phyloP scores from a whole-genome alignment of 176 grass and related monocot genomes.

The Bothriochloa decipiens region DNA sequence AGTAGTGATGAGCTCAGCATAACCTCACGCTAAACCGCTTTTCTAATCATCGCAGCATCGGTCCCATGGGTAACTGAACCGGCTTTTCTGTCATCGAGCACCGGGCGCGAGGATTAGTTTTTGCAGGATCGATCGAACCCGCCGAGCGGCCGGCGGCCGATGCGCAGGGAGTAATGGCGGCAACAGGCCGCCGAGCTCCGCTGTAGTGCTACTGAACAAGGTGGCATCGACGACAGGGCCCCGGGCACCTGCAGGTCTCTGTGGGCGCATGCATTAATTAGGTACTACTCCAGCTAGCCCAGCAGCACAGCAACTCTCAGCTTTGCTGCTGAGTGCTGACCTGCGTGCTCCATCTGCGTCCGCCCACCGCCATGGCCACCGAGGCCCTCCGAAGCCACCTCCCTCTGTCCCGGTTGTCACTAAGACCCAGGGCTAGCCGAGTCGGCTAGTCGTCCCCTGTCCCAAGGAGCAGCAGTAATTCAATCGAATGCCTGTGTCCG shows the following conservation, averaged over 20 bases:
- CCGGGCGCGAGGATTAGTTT: background rate
- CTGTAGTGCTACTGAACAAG: no score
- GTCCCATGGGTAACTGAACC: no score
- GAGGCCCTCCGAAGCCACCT: no score
- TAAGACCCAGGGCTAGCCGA: no score
- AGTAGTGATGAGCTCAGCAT: constrained; percentile 36
- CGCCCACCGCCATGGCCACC: background rate
- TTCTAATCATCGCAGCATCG: constrained; percentile 24
- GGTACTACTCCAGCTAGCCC: background rate
- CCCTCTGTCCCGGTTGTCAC: no score
- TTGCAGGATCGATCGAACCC: no score
- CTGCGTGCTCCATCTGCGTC: no score
- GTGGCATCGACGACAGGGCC: no score
- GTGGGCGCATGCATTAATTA: background rate
- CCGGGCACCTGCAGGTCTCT: background rate
- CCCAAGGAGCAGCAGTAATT: background rate
- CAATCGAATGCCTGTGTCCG: no score
- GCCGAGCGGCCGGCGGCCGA: no score
- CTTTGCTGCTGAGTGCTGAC: background rate
- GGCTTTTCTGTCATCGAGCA: constrained; percentile 9
- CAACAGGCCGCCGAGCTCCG: no score
- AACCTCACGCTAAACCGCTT: constrained; percentile 4
- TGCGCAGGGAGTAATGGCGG: background rate
- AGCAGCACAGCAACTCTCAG: background rate
- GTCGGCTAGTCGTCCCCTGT: background rate